Base-by-base conservation (phyloP, 1,139 yeast genomes). In the Kodamaea anthophila region DNA sequence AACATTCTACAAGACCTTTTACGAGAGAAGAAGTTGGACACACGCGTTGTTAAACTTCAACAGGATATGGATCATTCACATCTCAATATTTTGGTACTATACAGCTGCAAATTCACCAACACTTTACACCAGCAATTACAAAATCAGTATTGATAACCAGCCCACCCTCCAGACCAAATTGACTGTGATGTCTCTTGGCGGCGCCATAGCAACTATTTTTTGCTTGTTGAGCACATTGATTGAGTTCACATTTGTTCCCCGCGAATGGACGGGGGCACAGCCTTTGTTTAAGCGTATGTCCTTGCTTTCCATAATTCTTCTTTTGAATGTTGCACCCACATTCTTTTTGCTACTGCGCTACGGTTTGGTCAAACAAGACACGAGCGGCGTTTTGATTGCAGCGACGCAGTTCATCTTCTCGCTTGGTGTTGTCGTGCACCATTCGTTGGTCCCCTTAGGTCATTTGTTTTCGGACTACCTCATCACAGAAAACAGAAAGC, bases 51-150 rank as follows among this genome's bases (percentile, higher is more conserved):
- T 71, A 5, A 73, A 77, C 40, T 77, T 76, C 47, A 74, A 70
- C 47, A 51, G 85, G 37, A 70, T 77, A 18, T 75, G 81, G 79
- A 68, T 72, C 25, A 68, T 77, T 31, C 85, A 77, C 43, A 47
- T 74, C 16, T 58, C 75, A 0, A 53, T 69, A 34, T 77, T 74
- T 42, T 77, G 83, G 84, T 66, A 70, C 31, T 77, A 67, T 43
- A 72, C 78, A 0, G 46, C 70, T 29, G 65, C 60, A 40, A 75
- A 76, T 42, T 58, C 77, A 1, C 71, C 75, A 4, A 64, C 77
- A 0, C 49, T 77, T 18, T 77, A 73, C 46, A 74, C 80, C 0
- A 43, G 46, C n/a, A 49, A 62, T 29, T 76, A 74, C 39, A 55
- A 52, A 18, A 68, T 64, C 21, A 43, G 53, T 0, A 35, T 55